Percentiles rank a stretch among this genome's conserved stretches.
phyloP scores from a whole-genome alignment of 495 filamentous ascomycete genomes.

The Aspergillus conjunctus region DNA sequence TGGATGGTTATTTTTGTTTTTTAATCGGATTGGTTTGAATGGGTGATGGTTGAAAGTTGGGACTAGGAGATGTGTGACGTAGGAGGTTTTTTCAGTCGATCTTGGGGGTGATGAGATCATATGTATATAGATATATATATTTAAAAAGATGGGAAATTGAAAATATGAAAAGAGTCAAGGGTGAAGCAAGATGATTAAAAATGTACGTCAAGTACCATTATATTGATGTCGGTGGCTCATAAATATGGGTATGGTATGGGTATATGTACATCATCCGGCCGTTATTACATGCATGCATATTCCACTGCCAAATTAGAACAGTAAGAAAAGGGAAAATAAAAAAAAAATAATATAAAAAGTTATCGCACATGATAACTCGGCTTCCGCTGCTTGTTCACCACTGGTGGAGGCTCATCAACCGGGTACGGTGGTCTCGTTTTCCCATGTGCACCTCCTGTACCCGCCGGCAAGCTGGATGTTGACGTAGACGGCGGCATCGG shows the following conservation, averaged over 20 bases:
- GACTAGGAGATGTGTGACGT: too few relatives aligned
- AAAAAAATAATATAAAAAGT: background rate
- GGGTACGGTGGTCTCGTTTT: constrained; percentile 70
- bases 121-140: background rate
- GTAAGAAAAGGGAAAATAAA: constrained; percentile 1
- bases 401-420: constrained; percentile 77
- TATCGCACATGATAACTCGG: constrained; percentile 67
- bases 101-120: background rate
- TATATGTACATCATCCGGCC: constrained; percentile 4
- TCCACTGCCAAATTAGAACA: background rate
- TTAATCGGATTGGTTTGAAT: too few relatives aligned
- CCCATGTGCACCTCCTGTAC: constrained; percentile 23
- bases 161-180: too few relatives aligned
- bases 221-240: too few relatives aligned
- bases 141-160: too few relatives aligned
- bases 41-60: too few relatives aligned
- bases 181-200: too few relatives aligned
- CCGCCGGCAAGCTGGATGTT: constrained; percentile 15
- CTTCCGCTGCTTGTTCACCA: constrained; percentile 82
- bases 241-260: constrained; percentile 5
- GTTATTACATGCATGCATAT: constrained; percentile 6
- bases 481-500: constrained; percentile 34
- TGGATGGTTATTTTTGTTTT: too few relatives aligned
- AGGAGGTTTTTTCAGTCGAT: too few relatives aligned
- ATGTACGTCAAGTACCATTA: too few relatives aligned